Percentiles rank a stretch among this genome's conserved stretches.
Conservation (phyloP, 1,284 basidiomycete species). For the Vanrija humicola region DNA sequence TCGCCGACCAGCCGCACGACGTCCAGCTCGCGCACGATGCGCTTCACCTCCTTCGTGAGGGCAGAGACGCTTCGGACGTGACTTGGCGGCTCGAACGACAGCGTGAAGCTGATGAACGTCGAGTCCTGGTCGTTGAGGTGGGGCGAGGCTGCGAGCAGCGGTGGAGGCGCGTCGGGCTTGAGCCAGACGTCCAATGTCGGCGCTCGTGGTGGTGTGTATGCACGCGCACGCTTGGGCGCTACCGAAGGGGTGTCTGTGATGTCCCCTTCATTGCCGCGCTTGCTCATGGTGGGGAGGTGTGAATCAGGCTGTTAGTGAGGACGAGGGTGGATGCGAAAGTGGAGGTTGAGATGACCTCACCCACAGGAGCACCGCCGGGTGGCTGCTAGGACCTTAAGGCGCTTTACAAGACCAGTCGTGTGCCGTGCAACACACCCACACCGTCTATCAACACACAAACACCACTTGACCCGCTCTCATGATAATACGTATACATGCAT, state of each 20-base stretch:
- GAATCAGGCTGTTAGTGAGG: not conserved
- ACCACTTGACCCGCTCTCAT: too few relatives aligned
- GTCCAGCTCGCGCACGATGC: slow-evolving; percentile 37
- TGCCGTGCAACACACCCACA: not conserved
- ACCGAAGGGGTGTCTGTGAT: not conserved
- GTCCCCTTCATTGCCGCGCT: not conserved
- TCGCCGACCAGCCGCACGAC: slow-evolving; percentile 30
- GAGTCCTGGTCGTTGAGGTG: slow-evolving; percentile 32
- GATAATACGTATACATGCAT: slow-evolving; percentile 21
- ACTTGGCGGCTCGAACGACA: slow-evolving; percentile 27
- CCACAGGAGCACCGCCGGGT: not conserved
- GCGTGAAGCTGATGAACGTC: slow-evolving; percentile 37
- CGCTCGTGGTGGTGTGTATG: slow-evolving; percentile 5
- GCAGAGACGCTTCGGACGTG: slow-evolving; percentile 20
- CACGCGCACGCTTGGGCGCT: slow-evolving; percentile 9
- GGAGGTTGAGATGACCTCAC: not conserved
- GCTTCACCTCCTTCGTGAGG: slow-evolving; percentile 30
- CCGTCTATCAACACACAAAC: too few relatives aligned
- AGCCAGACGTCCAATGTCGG: slow-evolving; percentile 38
- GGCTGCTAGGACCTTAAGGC: too few relatives aligned
- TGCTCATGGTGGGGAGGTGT: not conserved
- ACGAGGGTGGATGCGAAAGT: not conserved
- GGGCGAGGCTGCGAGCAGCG: slow-evolving; percentile 30
- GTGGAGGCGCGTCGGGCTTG: slow-evolving; percentile 26
- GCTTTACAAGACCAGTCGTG: not conserved